These are phyloP conservation scores for Trichoderma brevicompactum DNA, from an alignment of 2,329 filamentous ascomycete species.

Conservation along the genomic window DNA sequence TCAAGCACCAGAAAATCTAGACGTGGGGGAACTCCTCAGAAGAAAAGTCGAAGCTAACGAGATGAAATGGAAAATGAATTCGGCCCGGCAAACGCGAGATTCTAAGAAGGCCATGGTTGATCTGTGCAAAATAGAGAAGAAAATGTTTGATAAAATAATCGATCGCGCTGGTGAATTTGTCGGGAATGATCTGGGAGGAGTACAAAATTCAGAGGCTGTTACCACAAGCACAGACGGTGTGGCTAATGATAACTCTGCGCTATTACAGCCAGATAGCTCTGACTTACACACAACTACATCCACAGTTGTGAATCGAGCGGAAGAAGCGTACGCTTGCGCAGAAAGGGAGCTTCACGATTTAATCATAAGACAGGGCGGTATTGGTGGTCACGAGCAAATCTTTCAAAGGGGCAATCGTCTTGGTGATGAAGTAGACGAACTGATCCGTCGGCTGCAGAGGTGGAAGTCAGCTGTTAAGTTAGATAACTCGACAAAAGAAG, in stretches of 20 bases:
- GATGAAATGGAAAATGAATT: neutral
- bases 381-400: neutral
- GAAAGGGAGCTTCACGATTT: neutral
- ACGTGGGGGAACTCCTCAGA: neutral
- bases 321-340: neutral
- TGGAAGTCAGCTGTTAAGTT: constrained; percentile 26
- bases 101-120: neutral
- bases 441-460: neutral
- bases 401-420: neutral
- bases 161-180: neutral
- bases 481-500: constrained; percentile 6
- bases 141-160: constrained; percentile 1
- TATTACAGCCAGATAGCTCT: neutral
- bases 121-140: neutral
- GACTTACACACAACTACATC: neutral
- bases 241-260: too few relatives aligned
- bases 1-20: neutral
- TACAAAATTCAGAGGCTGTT: neutral
- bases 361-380: neutral
- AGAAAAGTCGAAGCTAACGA: constrained; percentile 18
- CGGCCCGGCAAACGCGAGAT: neutral
- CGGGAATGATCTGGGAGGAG: neutral
- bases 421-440: constrained; percentile 10
- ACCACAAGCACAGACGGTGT: too few relatives aligned
- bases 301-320: neutral